Evolutionary conservation across 345 rosid genomes (phyloP), one percentile per base, ranked within the genome.

Genomic region (Camelina sativa): DNA sequence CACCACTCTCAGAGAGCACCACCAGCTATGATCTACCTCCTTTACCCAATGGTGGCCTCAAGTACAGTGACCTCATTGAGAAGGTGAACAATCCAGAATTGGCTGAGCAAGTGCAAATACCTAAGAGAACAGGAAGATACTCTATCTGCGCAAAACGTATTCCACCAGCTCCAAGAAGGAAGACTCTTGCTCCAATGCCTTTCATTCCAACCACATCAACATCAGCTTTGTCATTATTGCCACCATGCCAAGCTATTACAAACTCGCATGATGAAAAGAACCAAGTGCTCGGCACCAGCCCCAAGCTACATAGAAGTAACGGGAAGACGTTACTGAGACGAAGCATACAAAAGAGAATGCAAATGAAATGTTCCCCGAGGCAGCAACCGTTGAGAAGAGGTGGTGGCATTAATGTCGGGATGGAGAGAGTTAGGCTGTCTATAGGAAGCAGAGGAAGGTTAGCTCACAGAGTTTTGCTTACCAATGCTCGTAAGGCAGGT

Each of bases 381-480:
- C 93, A 82, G 70, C 90, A 86, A 69, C 90, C 89, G 11, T 30
- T 78, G 54, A 85, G 96, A 79, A 86, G 86, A 79, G 88, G 85
- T 37, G 88, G 85, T 37, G 91, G 95, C 8, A 87, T 94, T 65
- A 91, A 85, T 75, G 95, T 94, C 1, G 93, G 98, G 4, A 85
- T 78, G 91, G 97, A 91, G 81, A 90, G 79, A 76, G 89, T 91
- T 55, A 81, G 97, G 66, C 83, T 94, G 32, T 94, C 97, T 0
- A 90, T 91, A 9, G 97, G 98, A 76, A 90, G 86, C 75, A 73
- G 97, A 82, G 97, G 97, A 73, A 85, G 83, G 84, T 78, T 81
- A 79, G 90, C 84, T 23, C 85, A 85, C 3, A 82, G 94, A 69
- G 82, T 88, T 44, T 48, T 86, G 41, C 69, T 85, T 22, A 88